Base-by-base conservation (phyloP, 1,284 basidiomycete species). In the Ceratorhiza oryzae-sativae region DNA sequence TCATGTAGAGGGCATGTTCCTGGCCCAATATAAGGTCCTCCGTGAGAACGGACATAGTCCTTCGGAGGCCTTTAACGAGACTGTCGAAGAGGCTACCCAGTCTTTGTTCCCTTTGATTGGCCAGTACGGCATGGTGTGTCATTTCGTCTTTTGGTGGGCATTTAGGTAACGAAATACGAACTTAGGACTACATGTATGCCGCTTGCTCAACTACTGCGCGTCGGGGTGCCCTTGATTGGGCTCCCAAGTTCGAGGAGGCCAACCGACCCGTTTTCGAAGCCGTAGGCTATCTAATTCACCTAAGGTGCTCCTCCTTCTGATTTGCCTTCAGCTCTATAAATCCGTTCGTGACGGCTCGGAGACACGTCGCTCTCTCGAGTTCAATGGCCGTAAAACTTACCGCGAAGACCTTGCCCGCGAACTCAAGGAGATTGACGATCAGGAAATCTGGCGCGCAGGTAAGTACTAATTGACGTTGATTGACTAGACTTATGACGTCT, bases 61-160 rank as follows among this genome's bases (percentile, higher is more conserved):
- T 73, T 98, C 96, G 53, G 97, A 99, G 83, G 97, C 95, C 73
- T 98, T 99, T 90, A 99, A 99, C 84, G 97, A 99, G 87, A 99
- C 97, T 75, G 95, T 98, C 74, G 97, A 99, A 84, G 97, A 99
- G 85, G 97, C 97, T 20, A 98, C 97, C 62, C 95, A 98, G 82
- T 98, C 95, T 71, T 90, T 99, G 77, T 98, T 95, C 87, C 97
- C 97, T 74, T 84, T 99, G 80, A 95, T 99, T 78, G 97, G 96
- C 78, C 88, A 92, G 80, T 92, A 97, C 81, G 94, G 94, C 34
- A 68, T 68, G 65, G 90, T 91, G 79, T 73, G 88, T 80, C 5
- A 56, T 41, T 4, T 60, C 27, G 34, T 41, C 45, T 30, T 60
- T 27, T 8, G 53, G 15, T 27, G 15, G 25, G 15, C 3, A 48